Conservation (phyloP, 805 yeast species). For the Candida methanosorbosa region DNA sequence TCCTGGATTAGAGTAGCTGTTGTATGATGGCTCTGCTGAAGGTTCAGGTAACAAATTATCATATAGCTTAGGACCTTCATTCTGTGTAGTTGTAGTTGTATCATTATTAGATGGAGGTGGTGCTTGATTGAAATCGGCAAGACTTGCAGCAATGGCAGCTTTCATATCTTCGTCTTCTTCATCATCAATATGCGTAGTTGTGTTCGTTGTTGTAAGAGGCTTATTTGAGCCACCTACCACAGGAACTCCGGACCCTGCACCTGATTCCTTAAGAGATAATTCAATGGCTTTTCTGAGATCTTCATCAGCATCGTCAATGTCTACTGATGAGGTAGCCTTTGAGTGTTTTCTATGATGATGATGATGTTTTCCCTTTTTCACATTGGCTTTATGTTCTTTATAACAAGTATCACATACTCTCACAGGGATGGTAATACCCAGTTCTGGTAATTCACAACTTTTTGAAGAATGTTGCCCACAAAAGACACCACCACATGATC, state of each 20-base stretch:
- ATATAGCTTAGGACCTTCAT: slow-evolving; percentile 4
- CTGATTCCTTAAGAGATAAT: slow-evolving; percentile 57
- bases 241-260: slow-evolving; percentile 5
- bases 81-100: background rate
- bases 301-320: slow-evolving; percentile 52
- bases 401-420: slow-evolving; percentile 91
- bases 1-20: background rate
- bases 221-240: slow-evolving; percentile 3
- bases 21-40: background rate
- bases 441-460: slow-evolving; percentile 59
- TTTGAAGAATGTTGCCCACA: slow-evolving; percentile 81
- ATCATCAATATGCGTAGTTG: slow-evolving; percentile 20
- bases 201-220: slow-evolving; percentile 2
- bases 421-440: slow-evolving; percentile 84
- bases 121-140: slow-evolving; percentile 52
- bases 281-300: slow-evolving; percentile 73
- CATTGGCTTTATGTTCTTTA: slow-evolving; percentile 43
- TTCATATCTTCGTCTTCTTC: slow-evolving; percentile 84
- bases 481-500: slow-evolving; percentile 94
- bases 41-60: slow-evolving; percentile 6
- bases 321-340: slow-evolving; percentile 13
- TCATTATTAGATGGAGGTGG: background rate
- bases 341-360: slow-evolving; percentile 11
- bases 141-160: slow-evolving; percentile 90
- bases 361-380: slow-evolving; percentile 7